Evolutionary conservation across 31 red algal species (phyloP).

Genomic region (Endocladia muricata): DNA sequence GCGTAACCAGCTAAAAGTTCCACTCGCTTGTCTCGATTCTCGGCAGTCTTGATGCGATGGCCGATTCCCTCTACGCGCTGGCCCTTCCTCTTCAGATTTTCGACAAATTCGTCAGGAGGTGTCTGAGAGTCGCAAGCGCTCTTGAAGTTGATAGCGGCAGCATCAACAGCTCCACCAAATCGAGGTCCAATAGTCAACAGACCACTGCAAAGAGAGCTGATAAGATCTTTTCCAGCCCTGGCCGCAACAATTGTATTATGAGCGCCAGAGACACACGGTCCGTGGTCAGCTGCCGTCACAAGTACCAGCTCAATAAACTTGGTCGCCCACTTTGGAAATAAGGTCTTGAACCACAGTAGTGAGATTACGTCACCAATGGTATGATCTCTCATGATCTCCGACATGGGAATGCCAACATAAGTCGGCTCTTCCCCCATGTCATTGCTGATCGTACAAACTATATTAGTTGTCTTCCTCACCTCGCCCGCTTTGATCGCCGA

Average conservation of each 20-base stretch:
- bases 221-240: slow-evolving; percentile 94
- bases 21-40: slow-evolving; percentile 95
- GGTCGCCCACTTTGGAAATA: slow-evolving; percentile 88
- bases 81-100: slow-evolving; percentile 86
- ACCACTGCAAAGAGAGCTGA: slow-evolving; percentile 85
- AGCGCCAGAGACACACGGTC: slow-evolving; percentile 94
- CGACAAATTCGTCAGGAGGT: slow-evolving; percentile 93
- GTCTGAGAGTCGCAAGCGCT: slow-evolving; percentile 46
- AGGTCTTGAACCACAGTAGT: slow-evolving; percentile 98
- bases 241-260: slow-evolving; percentile 98
- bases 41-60: slow-evolving; percentile 94
- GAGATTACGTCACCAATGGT: slow-evolving; percentile 93
- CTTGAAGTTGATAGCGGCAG: slow-evolving; percentile 91
- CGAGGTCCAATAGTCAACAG: slow-evolving; percentile 95
- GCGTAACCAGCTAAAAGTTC: slow-evolving; percentile 85
- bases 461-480: slow-evolving; percentile 89
- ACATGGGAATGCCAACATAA: slow-evolving; percentile 87
- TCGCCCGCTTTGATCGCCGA: slow-evolving; percentile 78
- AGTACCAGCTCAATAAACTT: slow-evolving; percentile 93
- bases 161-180: slow-evolving; percentile 98
- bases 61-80: slow-evolving; percentile 93
- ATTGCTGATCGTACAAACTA: slow-evolving; percentile 93
- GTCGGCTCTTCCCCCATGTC: slow-evolving; percentile 95
- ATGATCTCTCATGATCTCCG: slow-evolving; percentile 74
- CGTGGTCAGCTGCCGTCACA: slow-evolving; percentile 93